Base-by-base conservation (phyloP, 805 yeast species). In the Saturnispora serradocipensis region DNA sequence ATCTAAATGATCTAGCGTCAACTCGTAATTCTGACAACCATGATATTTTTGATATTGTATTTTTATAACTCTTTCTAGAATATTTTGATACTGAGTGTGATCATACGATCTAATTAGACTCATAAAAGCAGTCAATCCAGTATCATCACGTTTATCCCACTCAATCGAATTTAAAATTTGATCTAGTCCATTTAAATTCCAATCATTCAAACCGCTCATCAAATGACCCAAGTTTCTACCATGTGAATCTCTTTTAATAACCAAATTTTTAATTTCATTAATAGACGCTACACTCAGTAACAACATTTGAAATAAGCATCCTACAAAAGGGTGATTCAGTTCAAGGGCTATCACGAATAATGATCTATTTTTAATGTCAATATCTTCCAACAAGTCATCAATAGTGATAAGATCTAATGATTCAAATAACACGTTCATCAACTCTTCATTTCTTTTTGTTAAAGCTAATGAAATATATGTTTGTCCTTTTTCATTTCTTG, bases 101-200 rank as follows among this genome's bases (percentile, higher is more conserved):
- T 89, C 97, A 65, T 90, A 90, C 56, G 89, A 80, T 50, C 96
- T 69, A 56, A 88, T 81, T 3, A 87, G 67, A 2, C 88, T 76
- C 65, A 85, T 80, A 9, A 91, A 67, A 0, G 97, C 95, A 0
- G 97, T 87, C 58, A 86, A 87, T 0, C 82, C 79, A 53, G 76
- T 79, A 11, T 59, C 55, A 61, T 90, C 97, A 48, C 75, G 75
- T 13, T 67, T 62, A 6, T 70, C 72, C 97, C 97, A 91, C 59
- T 86, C 73, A 5, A 49, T 43, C n/a, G 18, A 9, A 15, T 6
- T 2, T 10, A 49, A 28, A 16, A 49, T n/a, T 16, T 16, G 18
- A 9, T 35, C 47, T n/a, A 49, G 13, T 15, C 27, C 35, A 6
- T 24, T 11, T 3, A 43, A 16, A n/a, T 15, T 4, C 51, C 51